Percentiles rank a stretch among this genome's conserved stretches.
These are phyloP conservation scores for Angomonas ambiguus DNA, from an alignment of 208 protist genomes.

Conservation along the genomic window DNA sequence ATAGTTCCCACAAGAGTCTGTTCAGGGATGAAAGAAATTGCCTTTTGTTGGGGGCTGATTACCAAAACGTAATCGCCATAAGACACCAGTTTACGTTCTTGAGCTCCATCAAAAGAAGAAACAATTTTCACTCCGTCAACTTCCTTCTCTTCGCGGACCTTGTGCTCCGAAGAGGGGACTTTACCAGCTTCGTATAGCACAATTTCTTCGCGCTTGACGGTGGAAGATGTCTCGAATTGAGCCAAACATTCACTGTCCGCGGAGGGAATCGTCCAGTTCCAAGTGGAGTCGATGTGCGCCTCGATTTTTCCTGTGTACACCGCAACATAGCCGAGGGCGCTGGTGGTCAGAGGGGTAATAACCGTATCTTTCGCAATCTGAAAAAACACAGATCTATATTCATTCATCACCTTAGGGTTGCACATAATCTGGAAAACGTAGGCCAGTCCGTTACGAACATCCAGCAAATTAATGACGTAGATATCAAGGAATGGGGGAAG, in stretches of 20 bases:
- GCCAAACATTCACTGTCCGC: slow-evolving; percentile 16
- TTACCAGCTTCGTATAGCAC: slow-evolving; percentile 34
- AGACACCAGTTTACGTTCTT: slow-evolving; percentile 46
- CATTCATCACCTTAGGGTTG: slow-evolving; percentile 50
- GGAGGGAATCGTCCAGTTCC: slow-evolving; percentile 39
- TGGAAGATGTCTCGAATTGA: slow-evolving; percentile 41
- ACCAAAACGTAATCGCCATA: slow-evolving; percentile 49
- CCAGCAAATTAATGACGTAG: slow-evolving; percentile 63
- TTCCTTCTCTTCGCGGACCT: slow-evolving; percentile 34
- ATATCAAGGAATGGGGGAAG: slow-evolving; percentile 70
- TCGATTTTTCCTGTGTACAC: slow-evolving; percentile 40
- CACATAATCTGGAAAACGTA: slow-evolving; percentile 84
- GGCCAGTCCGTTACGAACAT: slow-evolving; percentile 61
- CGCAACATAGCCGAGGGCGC: slow-evolving; percentile 41
- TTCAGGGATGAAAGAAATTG: slow-evolving; percentile 49
- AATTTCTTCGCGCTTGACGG: slow-evolving; percentile 62
- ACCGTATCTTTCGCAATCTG: slow-evolving; percentile 48
- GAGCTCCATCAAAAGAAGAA: slow-evolving; percentile 41
- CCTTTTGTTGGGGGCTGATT: slow-evolving; percentile 57
- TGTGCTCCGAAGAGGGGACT: slow-evolving; percentile 29
- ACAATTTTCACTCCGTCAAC: slow-evolving; percentile 47
- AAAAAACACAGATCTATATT: slow-evolving; percentile 56
- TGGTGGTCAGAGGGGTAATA: slow-evolving; percentile 34
- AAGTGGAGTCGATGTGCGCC: slow-evolving; percentile 53
- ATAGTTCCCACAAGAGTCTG: slow-evolving; percentile 26